Conservation (phyloP, 768 basidiomycete genomes). For the Kwoniella dendrophila region DNA sequence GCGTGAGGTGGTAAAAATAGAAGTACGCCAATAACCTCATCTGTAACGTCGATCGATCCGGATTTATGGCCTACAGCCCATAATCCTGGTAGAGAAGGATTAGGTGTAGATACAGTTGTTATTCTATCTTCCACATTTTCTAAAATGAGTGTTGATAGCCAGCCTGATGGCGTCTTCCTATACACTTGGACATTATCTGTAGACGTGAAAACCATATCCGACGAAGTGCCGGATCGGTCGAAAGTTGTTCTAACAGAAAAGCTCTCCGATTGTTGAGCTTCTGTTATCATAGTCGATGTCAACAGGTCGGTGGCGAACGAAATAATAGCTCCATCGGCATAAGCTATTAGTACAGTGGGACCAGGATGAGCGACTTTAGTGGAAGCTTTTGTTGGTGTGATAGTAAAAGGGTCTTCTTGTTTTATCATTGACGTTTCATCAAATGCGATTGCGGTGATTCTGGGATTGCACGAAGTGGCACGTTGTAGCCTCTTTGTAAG, state of each 20-base stretch:
- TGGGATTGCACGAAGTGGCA: background rate
- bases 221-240: background rate
- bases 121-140: conserved; percentile 13
- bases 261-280: background rate
- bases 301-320: background rate
- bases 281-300: background rate
- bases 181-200: conserved; percentile 1
- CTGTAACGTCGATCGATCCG: conserved; percentile 33
- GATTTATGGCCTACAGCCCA: conserved; percentile 25
- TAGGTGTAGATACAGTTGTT: conserved; percentile 5
- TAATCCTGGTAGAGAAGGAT: conserved; percentile 6
- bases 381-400: background rate
- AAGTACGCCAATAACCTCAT: conserved; percentile 52
- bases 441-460: conserved; percentile 12
- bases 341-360: conserved; percentile 13
- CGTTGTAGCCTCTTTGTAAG: background rate
- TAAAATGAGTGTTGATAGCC: conserved; percentile 1
- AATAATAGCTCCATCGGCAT: conserved; percentile 1
- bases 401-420: conserved; percentile 17
- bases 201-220: background rate
- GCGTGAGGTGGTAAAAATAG: conserved; percentile 63
- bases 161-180: conserved; percentile 4
- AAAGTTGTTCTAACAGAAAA: conserved; percentile 9
- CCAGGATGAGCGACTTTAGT: background rate
- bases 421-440: background rate